Evolutionary conservation across 2,329 filamentous ascomycete species (phyloP), one percentile per base, ranked within the genome.

Genomic region (Fusarium sp.): DNA sequence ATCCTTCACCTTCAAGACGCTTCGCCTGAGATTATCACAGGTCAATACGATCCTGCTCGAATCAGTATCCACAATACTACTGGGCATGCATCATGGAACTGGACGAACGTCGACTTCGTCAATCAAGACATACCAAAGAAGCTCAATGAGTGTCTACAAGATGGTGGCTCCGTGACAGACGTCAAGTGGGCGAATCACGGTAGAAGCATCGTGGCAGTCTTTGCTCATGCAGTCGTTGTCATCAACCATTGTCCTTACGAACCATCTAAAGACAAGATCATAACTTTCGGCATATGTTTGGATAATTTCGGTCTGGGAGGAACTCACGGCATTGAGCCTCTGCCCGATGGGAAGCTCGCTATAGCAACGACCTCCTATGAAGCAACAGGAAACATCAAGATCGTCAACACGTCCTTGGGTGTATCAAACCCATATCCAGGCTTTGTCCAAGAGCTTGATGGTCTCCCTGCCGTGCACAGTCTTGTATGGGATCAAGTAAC

Each of bases 1-100:
- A 18, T 39, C 0, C 8, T 55, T 3, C 20, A 17, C 6, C 8
- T 5, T 1, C 24, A 39, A 22, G 20, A 18, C 0, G 5, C 6
- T 26, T n/a, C 20, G 8, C 34, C 13, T 13, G 1, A 22, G 9
- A 41, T 41, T 2, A 22, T 55, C 24, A 55, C 51, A 1, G 24
- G 51, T 1, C 20, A 55, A n/a, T 55, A 55, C 34, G 2, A 39
- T 6, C 51, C 34, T 28, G 34, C 34, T 18, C 51, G 22, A 7
- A 55, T 55, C 1, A 28, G 11, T 1, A 28, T 39, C 51, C 34
- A n/a, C 8, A 5, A 55, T 1, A 55, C 24, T 8, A n/a, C 20
- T 0, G 51, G 51, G 0, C 18, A 28, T 3, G 8, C 2, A 11
- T 41, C 36, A 10, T 55, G 51, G 51, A 8, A 7, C 3, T 55